Evolutionary conservation across 345 rosid species (phyloP), one percentile per base, ranked within the genome.

Genomic region (Pelargonium nanum): DNA sequence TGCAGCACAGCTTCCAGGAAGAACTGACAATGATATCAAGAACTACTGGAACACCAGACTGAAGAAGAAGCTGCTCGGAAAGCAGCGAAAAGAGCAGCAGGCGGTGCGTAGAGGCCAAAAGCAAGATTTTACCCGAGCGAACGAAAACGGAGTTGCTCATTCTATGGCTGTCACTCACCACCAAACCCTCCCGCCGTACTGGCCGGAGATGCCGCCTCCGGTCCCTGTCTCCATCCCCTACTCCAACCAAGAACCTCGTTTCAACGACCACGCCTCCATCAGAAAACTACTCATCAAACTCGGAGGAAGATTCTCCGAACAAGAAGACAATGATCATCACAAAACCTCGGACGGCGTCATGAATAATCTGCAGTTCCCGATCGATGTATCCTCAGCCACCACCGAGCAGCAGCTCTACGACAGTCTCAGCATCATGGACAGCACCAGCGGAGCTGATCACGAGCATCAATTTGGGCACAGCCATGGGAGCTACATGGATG

Each of bases 1-100:
- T n/a, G n/a, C n/a, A n/a, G n/a, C n/a, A n/a, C n/a, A n/a, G 22
- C 55, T 79, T 50, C 80, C 80, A 20, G 83, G 83, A 59, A 73
- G 83, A 67, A 79, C 83, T 13, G 83, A 76, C 61, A 79, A 76
- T 51, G 83, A 79, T 69, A 75, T 79, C 56, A 79, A 79, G 67
- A 79, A 79, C 65, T 74, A 79, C 45, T 79, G 83, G 83, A 79
- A 76, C 71, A 76, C 83, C 19, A 79, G 72, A 55, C 58, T 79
- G 55, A 79, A 79, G 68, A 79, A 76, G 76, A 76, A 76, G 72
- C 75, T 75, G 22, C 74, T 60, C 20, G 72, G 67, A 44, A 68
- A 71, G 65, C 74, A 68, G 57, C 73, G 74, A 57, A 61, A 65
- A 48, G 60, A 70, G 26, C 74, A 69, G n/a, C 44, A 32, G 44